These are phyloP conservation scores for Penicillium sp. DNA, from an alignment of 2,329 filamentous ascomycete species.

Conservation along the genomic window DNA sequence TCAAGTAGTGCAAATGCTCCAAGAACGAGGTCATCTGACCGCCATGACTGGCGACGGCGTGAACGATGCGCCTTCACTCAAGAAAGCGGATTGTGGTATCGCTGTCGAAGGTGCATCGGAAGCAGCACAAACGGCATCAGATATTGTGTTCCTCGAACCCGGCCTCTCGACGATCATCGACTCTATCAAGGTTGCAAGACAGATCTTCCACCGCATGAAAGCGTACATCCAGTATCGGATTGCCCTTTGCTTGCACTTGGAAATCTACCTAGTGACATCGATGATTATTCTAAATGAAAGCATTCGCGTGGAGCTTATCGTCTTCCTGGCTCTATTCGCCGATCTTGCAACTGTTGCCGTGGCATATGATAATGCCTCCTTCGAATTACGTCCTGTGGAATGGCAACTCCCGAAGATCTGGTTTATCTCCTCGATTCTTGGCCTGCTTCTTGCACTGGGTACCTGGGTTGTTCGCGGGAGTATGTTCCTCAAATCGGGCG, in stretches of 20 bases:
- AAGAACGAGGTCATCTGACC: slow-evolving; percentile 69
- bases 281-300: slow-evolving; percentile 82
- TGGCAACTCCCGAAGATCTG: slow-evolving; percentile 83
- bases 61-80: slow-evolving; percentile 71
- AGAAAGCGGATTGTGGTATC: slow-evolving; percentile 73
- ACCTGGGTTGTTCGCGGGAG: slow-evolving; percentile 74
- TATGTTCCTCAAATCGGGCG: slow-evolving; percentile 67
- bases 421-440: slow-evolving; percentile 63
- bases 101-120: slow-evolving; percentile 71
- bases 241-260: slow-evolving; percentile 70
- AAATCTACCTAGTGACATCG: slow-evolving; percentile 73
- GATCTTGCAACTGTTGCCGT: slow-evolving; percentile 78
- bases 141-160: slow-evolving; percentile 73
- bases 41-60: slow-evolving; percentile 76
- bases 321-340: slow-evolving; percentile 77
- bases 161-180: slow-evolving; percentile 70
- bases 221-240: slow-evolving; percentile 77
- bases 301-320: slow-evolving; percentile 69
- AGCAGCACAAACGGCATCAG: slow-evolving; percentile 69
- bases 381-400: slow-evolving; percentile 72
- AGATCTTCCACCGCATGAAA: slow-evolving; percentile 79
- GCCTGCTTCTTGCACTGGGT: slow-evolving; percentile 65
- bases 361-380: slow-evolving; percentile 81
- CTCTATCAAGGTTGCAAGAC: slow-evolving; percentile 70
- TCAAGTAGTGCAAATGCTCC: slow-evolving; percentile 72